Base-by-base conservation (phyloP, 2,329 filamentous ascomycete genomes). In the Neonectria neomacrospora region DNA sequence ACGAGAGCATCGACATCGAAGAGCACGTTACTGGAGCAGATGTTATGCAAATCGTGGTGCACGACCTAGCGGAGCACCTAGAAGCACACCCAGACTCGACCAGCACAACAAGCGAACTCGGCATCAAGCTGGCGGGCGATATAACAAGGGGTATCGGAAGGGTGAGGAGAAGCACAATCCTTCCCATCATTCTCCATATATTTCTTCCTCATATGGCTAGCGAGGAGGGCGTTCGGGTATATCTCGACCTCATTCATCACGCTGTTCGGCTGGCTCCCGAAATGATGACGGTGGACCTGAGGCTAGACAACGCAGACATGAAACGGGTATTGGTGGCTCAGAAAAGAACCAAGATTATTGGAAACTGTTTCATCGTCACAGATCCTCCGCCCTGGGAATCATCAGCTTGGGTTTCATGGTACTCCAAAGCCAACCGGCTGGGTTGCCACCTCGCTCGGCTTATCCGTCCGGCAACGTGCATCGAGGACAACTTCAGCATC, bases 1-100 rank as follows among this genome's bases (percentile, higher is more conserved):
- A 81, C 1, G 79, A 80, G 11, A 77, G 83, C 2, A 71, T 89
- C 20, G 86, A 91, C 61, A 83, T 91, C 11, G 88, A 91, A 67
- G 85, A 88, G 26, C 77, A 90, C 20, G 89, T 91, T 63, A 85
- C 85, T n/a, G 89, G 88, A 4, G 86, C 85, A 3, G 90, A 92
- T 74, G 89, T 88, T 6, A 85, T 92, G 32, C 88, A 91, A 71
- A 78, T 91, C 4, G 81, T 85, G 14, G 78, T 90, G 64, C 72
- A 66, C 28, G 67, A 66, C 18, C 55, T 68, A 1, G 58, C 66
- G 30, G 63, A 61, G 12, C 50, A 63, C 39, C 63, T 57, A 5
- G 66, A 69, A n/a, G 58, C 58, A 10, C 37, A 65, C 23, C 63
- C 55, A 8, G 63, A 67, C 7, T 56, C 54, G 41, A 68, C 41